Percentiles rank a stretch among this genome's conserved stretches.
phyloP scores from a whole-genome alignment of 2,329 filamentous ascomycete species.

The Aspergillus fumigatiaffinis region DNA sequence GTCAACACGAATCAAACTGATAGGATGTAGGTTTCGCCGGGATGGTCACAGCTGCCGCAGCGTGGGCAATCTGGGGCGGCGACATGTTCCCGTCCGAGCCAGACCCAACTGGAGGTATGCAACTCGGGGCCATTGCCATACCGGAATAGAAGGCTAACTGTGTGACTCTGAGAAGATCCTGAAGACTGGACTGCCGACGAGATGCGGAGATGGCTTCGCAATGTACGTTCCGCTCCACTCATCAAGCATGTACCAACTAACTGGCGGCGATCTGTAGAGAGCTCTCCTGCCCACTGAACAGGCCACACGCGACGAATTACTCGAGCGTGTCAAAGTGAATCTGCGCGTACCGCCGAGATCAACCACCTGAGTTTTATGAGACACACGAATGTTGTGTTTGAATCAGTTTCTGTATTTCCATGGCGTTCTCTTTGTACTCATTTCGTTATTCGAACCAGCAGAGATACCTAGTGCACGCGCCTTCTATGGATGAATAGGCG shows the following conservation, averaged over 20 bases:
- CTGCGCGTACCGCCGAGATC: constrained; percentile 47
- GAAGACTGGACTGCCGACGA: constrained; percentile 75
- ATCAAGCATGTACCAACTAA: not conserved
- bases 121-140: not conserved
- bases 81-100: constrained; percentile 72
- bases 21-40: constrained; percentile 66
- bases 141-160: constrained; percentile 7
- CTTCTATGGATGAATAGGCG: not conserved
- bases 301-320: constrained; percentile 59
- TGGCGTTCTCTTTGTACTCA: not conserved
- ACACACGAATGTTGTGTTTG: not conserved
- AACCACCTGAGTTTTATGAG: constrained; percentile 1
- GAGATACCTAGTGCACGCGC: not conserved
- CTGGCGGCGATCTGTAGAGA: constrained; percentile 46
- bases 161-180: constrained; percentile 47
- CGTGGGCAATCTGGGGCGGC: constrained; percentile 79
- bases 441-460: not conserved
- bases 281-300: constrained; percentile 58
- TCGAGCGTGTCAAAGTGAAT: constrained; percentile 67
- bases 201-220: constrained; percentile 72
- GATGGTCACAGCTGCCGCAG: constrained; percentile 73
- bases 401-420: not conserved
- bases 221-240: constrained; percentile 53
- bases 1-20: constrained; percentile 17
- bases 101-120: constrained; percentile 72